phyloP scores from a whole-genome alignment of 805 yeast genomes.

The Nakazawaea ambrosiae region DNA sequence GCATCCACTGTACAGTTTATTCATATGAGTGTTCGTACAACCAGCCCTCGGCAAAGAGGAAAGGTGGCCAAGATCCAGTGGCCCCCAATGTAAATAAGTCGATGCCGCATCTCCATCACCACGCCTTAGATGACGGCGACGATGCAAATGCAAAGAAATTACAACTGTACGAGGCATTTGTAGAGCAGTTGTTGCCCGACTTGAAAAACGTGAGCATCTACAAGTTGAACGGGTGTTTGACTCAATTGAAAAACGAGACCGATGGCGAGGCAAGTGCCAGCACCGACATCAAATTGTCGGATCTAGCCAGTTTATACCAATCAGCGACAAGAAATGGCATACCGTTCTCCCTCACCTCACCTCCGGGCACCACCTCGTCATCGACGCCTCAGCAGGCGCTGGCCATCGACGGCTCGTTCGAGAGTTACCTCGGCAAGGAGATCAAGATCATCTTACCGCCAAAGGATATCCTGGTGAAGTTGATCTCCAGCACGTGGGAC shows the following conservation, averaged over 20 bases:
- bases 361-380: too few species aligned
- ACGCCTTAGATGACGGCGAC: not conserved
- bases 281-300: too few species aligned
- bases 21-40: conserved; percentile 80
- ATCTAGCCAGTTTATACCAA: too few species aligned
- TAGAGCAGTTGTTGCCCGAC: conserved; percentile 8
- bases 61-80: not conserved
- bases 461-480: conserved; percentile 59
- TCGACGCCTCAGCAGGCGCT: conserved; percentile 5
- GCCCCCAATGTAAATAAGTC: not conserved
- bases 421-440: conserved; percentile 36
- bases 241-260: conserved; percentile 8
- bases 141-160: too few species aligned
- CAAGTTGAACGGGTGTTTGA: conserved; percentile 25
- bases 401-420: conserved; percentile 31
- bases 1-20: conserved; percentile 81
- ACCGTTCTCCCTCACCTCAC: too few species aligned
- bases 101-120: not conserved
- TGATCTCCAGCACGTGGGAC: conserved; percentile 75
- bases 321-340: too few species aligned
- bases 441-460: conserved; percentile 69
- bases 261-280: too few species aligned
- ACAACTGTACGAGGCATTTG: conserved; percentile 4
- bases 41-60: conserved; percentile 61
- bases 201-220: conserved; percentile 24